These are phyloP conservation scores for Lachnellula arida DNA, from an alignment of 2,329 filamentous ascomycete species.

Conservation along the genomic window DNA sequence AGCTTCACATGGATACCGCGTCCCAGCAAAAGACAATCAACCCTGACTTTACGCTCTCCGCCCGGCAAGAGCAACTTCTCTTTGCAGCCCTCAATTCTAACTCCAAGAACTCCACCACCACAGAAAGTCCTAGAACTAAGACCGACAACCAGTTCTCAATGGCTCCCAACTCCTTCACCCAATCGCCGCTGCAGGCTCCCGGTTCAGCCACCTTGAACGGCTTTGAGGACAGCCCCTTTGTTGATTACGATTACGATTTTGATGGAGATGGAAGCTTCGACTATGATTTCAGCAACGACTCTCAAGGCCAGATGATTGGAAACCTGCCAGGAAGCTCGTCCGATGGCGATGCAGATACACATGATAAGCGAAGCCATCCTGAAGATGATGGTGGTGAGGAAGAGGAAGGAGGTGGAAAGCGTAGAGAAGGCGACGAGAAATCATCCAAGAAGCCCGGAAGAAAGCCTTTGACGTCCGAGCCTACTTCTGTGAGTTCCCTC, in stretches of 20 bases:
- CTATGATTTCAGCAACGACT: slow-evolving; percentile 45
- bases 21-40: slow-evolving; percentile 26
- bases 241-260: slow-evolving; percentile 77
- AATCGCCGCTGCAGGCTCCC: slow-evolving; percentile 42
- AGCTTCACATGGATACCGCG: slow-evolving; percentile 20
- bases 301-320: slow-evolving; percentile 67
- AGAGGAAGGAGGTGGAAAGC: slow-evolving; percentile 64
- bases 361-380: slow-evolving; percentile 69
- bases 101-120: slow-evolving; percentile 22
- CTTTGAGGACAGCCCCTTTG: slow-evolving; percentile 72
- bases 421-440: slow-evolving; percentile 74
- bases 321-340: slow-evolving; percentile 55
- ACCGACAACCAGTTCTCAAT: slow-evolving; percentile 39
- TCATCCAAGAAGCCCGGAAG: slow-evolving; percentile 91
- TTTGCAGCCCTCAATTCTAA: slow-evolving; percentile 74
- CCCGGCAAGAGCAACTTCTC: slow-evolving; percentile 71
- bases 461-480: slow-evolving; percentile 92
- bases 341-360: slow-evolving; percentile 45
- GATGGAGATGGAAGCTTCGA: slow-evolving; percentile 72
- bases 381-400: slow-evolving; percentile 61
- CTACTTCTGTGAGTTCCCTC: slow-evolving; percentile 74
- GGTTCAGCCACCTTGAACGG: slow-evolving; percentile 43
- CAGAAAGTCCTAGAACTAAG: slow-evolving; percentile 20
- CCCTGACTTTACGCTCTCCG: slow-evolving; percentile 65
- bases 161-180: slow-evolving; percentile 46